Evolutionary conservation across 2,329 filamentous ascomycete species (phyloP).

Genomic region (Fusarium denticulatum): DNA sequence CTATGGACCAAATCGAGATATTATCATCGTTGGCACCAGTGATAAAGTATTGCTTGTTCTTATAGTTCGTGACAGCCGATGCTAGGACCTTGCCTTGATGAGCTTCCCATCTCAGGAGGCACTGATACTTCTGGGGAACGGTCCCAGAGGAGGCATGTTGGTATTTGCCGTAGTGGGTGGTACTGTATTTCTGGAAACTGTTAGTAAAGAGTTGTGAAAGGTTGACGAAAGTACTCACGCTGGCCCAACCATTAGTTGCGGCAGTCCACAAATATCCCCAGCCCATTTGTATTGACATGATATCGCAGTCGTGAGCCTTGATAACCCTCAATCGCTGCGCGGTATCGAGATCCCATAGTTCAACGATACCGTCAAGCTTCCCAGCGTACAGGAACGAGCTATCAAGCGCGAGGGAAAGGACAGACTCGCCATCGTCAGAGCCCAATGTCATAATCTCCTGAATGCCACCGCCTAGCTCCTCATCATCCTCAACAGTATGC

Average conservation of each 20-base stretch:
- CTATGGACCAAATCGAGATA: slow-evolving; percentile 87
- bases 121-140: slow-evolving; percentile 83
- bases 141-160: slow-evolving; percentile 58
- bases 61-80: slow-evolving; percentile 77
- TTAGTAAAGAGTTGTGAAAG: neutral
- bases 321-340: slow-evolving; percentile 89
- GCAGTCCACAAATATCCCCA: slow-evolving; percentile 88
- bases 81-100: slow-evolving; percentile 89
- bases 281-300: slow-evolving; percentile 87
- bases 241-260: slow-evolving; percentile 86
- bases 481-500: slow-evolving; percentile 46
- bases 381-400: slow-evolving; percentile 94
- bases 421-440: slow-evolving; percentile 69
- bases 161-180: slow-evolving; percentile 70
- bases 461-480: slow-evolving; percentile 67
- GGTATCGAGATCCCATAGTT: slow-evolving; percentile 97
- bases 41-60: slow-evolving; percentile 83
- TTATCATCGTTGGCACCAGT: slow-evolving; percentile 94
- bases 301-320: slow-evolving; percentile 80
- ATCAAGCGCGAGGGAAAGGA: slow-evolving; percentile 84
- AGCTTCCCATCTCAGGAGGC: slow-evolving; percentile 80
- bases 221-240: slow-evolving; percentile 62
- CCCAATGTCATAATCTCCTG: slow-evolving; percentile 74
- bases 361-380: slow-evolving; percentile 85
- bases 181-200: slow-evolving; percentile 68